Evolutionary conservation across 305 asterid species (phyloP), one percentile per base, ranked within the genome.

Genomic region (Plantago lanceolata): DNA sequence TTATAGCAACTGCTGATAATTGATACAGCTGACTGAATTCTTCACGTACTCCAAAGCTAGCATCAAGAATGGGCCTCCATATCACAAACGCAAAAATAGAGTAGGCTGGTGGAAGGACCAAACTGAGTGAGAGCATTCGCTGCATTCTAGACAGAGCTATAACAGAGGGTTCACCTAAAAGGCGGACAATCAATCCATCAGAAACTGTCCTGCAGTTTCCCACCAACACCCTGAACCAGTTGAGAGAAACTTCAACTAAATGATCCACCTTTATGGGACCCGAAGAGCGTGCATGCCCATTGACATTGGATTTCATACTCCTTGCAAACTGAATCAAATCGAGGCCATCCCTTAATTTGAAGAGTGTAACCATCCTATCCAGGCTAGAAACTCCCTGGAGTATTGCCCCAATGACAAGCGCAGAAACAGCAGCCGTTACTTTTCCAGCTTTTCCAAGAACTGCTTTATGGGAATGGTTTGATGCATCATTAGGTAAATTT

Each of bases 141-240:
- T 94, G 99, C 95, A 90, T 88, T 78, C 97, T 84, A 31, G 79
- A 82, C 51, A 94, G 79, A 70, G 97, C 85, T 44, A 84, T 82
- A 76, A 94, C 66, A n/a, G 97, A 85, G 70, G 96, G 86, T 77
- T 94, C 96, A 64, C 99, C 99, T 68, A 94, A 77, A 49, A 94
- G 94, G 55, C 85, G 94, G 69, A 84, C 88, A 69, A 94, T 67
- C 49, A 90, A 79, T 65, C 99, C 99, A 82, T 94, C 97, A 40
- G 76, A 78, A 72, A 88, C 89, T 8, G 96, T 90, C 75, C 94
- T 81, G 80, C 96, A 90, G 73, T 90, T 94, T 52, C 99, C 97
- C 37, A 94, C 96, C 67, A 94, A 95, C 66, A 94, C 99, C 81
- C 99, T 82, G 75, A 90, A 94, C 99, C 96, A 90, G 85, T 82